These are phyloP conservation scores for Entelexis sorbosivorans DNA, from an alignment of 1,139 yeast species.

Conservation along the genomic window DNA sequence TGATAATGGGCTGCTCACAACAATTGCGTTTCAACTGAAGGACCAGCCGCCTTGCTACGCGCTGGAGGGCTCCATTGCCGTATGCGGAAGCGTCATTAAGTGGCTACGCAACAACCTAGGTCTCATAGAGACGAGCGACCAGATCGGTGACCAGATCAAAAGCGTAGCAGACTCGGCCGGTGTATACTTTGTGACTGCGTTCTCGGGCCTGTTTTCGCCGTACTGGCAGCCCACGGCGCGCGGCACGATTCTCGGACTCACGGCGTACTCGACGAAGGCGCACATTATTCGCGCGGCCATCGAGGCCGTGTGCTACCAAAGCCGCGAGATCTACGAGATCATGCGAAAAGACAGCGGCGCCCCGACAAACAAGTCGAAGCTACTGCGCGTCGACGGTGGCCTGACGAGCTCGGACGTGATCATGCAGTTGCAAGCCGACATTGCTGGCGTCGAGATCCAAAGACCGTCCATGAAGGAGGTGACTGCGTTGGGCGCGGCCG, in stretches of 20 bases:
- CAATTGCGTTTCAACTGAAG: slow-evolving; percentile 85
- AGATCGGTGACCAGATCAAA: slow-evolving; percentile 82
- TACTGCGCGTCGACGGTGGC: slow-evolving; percentile 78
- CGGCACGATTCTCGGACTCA: slow-evolving; percentile 86
- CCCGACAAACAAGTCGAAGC: slow-evolving; percentile 27
- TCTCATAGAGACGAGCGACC: slow-evolving; percentile 68
- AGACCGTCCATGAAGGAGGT: slow-evolving; percentile 81
- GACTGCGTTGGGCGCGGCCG: slow-evolving; percentile 93
- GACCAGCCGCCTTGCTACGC: slow-evolving; percentile 70
- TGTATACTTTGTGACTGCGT: slow-evolving; percentile 90
- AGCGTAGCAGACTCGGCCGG: slow-evolving; percentile 79
- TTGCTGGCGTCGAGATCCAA: slow-evolving; percentile 70
- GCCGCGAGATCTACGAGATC: slow-evolving; percentile 78
- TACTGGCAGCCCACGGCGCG: slow-evolving; percentile 92
- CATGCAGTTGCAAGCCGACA: slow-evolving; percentile 89
- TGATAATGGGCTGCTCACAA: slow-evolving; percentile 73
- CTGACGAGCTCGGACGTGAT: slow-evolving; percentile 88
- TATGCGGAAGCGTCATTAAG: slow-evolving; percentile 88
- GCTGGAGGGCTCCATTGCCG: slow-evolving; percentile 90
- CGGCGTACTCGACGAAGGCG: slow-evolving; percentile 75
- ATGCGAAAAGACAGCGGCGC: slow-evolving; percentile 77
- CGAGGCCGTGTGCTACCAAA: slow-evolving; percentile 92
- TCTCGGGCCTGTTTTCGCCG: slow-evolving; percentile 89
- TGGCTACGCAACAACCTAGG: slow-evolving; percentile 90
- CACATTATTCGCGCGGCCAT: slow-evolving; percentile 91